A percentile compares a stretch with the other conserved stretches of the same genome.
phyloP scores from a whole-genome alignment of 139 green algal genomes.

The Picochlorum sp. region DNA sequence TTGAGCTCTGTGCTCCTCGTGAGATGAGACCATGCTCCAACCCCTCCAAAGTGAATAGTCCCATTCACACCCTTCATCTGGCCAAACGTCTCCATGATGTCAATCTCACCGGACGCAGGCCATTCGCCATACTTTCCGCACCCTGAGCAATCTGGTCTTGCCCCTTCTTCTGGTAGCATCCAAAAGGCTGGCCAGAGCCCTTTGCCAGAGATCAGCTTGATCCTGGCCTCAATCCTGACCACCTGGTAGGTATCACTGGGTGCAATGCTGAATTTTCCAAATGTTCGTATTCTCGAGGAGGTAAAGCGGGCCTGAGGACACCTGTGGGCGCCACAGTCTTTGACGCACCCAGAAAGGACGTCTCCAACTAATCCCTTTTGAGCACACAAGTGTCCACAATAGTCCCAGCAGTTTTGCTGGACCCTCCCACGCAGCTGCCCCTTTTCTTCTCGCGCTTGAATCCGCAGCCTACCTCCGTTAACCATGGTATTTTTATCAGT shows the following conservation, averaged over 20 bases:
- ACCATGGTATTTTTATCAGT: not conserved
- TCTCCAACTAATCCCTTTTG: slow-evolving; percentile 4
- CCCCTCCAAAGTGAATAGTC: slow-evolving; percentile 19
- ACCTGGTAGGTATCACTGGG: not conserved
- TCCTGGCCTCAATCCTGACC: slow-evolving; percentile 11
- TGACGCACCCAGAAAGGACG: not conserved
- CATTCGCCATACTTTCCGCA: slow-evolving; percentile 20
- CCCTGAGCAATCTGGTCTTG: slow-evolving; percentile 7
- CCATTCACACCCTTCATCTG: slow-evolving; percentile 8
- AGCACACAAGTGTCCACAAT: slow-evolving; percentile 1
- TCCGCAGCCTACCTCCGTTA: not conserved
- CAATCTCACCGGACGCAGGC: slow-evolving; percentile 28
- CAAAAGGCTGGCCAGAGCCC: slow-evolving; percentile 37
- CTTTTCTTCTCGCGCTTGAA: slow-evolving; percentile 8
- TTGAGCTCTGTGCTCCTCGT: not conserved
- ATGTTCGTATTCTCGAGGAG: slow-evolving; percentile 8
- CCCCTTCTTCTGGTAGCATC: slow-evolving; percentile 11
- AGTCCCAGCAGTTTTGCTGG: slow-evolving; percentile 7
- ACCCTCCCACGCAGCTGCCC: not conserved
- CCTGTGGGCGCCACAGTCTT: not conserved
- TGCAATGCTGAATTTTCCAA: slow-evolving; percentile 14
- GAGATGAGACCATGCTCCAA: slow-evolving; percentile 1
- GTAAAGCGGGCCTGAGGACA: slow-evolving; percentile 1
- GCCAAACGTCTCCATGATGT: slow-evolving; percentile 34
- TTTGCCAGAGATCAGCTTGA: slow-evolving; percentile 15